Evolutionary conservation across 352 stramenopile genomes (phyloP), one percentile per base, ranked within the genome.

Genomic region (Phytopythium litorale): DNA sequence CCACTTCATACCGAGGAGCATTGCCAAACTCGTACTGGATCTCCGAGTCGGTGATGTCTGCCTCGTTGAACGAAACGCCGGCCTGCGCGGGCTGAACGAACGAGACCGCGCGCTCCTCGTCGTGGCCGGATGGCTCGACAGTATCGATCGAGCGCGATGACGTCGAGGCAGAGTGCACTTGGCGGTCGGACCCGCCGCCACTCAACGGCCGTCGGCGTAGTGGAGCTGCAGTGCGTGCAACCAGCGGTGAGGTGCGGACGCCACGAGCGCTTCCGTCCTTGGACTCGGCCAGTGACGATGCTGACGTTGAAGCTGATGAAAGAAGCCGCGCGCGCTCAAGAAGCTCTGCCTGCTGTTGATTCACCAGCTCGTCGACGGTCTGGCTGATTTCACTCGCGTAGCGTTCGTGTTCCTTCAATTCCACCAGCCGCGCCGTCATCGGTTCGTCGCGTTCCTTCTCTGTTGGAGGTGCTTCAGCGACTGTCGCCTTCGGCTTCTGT

Each of bases 31-130:
- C 43, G 1, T 60, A 64, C 45, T 67, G 60, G 18, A 81, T 81
- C 42, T 81, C 74, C n/a, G 66, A 42, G 40, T 86, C 76, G 9
- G 56, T 70, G n/a, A 81, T 62, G n/a, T 68, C 62, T 32, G 62
- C 62, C 2, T 52, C 55, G 21, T 8, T 28, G n/a, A 49, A 23
- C 3, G 56, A 35, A 12, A 57, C 67, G 5, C 65, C 70, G 13
- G 72, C 60, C 54, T 86, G 73, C 15, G 72, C 75, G 13, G 64
- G 15, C 12, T 56, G 64, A 3, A 60, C 59, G 37, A 78, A 53
- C 21, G 35, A 71, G 23, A 79, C 56, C 0, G 63, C 50, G 21
- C 63, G 63, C 16, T 69, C 64, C 45, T 63, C 30, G 15, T 68
- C 62, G 51, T 19, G 51, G 45, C 60, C 53, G 9, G 58, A 16